Base-by-base conservation (phyloP, 2,329 filamentous ascomycete species). In the Paraphaeosphaeria minitans region DNA sequence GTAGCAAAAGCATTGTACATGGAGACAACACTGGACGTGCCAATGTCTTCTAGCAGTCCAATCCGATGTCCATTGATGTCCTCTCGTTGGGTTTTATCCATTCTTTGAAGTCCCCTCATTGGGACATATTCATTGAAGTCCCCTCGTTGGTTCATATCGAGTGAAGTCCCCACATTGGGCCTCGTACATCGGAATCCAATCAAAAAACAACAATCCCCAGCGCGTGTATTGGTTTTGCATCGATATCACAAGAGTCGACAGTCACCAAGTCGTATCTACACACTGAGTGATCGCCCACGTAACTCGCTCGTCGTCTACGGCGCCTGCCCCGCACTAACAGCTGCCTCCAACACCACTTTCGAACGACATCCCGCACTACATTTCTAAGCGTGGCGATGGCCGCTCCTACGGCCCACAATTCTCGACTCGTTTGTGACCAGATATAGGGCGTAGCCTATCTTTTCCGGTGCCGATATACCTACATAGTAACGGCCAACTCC, bases 251-350 rank as follows among this genome's bases (percentile, higher is more conserved):
- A 2, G 24, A 31, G 2, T 21, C 50, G 22, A 53, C 21, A 9
- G 19, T 24, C 9, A 41, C 50, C 2, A 33, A 16, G 16, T 37
- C 33, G 16, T 21, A 4, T 12, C 21, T 41, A 16, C n/a, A 24
- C 42, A 43, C 10, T 24, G 33, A 43, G 4, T 22, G 24, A 14
- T 21, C 39, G 31, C 50, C 14, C 50, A 53, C 16, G 24, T 24
- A 24, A 43, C 37, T 43, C 19, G 35, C 37, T 43, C 19, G 35
- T 51, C 50, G 37, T 53, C 16, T 43, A 31, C 16, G 24, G 37
- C 50, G 37, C n/a, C n/a, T 53, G 22, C 50, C 50, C 50, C 50
- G 50, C 50, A 53, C 50, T 53, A 53, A 51, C 49, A 51, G 9
- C 35, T n/a, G 16, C 50, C 37, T 31, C 50, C 50, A 31, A 42